These are phyloP conservation scores for Alternaria burnsii DNA, from an alignment of 2,329 filamentous ascomycete species.

Conservation along the genomic window DNA sequence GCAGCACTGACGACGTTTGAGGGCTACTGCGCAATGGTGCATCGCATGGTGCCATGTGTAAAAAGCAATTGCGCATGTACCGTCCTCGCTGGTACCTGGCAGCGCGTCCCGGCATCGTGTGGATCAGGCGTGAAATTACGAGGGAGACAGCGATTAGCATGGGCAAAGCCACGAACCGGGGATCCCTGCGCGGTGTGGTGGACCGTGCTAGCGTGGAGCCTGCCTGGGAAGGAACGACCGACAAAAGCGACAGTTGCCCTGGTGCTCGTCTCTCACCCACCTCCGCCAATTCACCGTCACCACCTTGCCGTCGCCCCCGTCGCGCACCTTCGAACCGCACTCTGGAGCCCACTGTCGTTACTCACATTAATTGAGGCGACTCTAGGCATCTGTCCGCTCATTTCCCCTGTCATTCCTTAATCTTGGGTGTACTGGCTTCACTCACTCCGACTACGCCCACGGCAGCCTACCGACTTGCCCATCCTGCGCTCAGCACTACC, in stretches of 20 bases:
- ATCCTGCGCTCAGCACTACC: conserved; percentile 14
- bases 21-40: not conserved
- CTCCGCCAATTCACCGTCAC: conserved; percentile 33
- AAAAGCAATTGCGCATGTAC: not conserved
- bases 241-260: conserved; percentile 34
- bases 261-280: conserved; percentile 30
- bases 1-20: not conserved
- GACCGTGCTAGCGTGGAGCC: conserved; percentile 12
- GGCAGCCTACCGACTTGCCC: conserved; percentile 21
- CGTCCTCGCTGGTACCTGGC: conserved; percentile 9
- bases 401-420: conserved; percentile 51
- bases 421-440: conserved; percentile 50
- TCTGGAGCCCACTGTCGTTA: conserved; percentile 47
- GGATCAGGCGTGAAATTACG: conserved; percentile 21
- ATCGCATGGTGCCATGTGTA: not conserved
- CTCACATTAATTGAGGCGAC: conserved; percentile 38
- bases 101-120: conserved; percentile 13
- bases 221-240: conserved; percentile 25
- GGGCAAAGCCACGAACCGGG: conserved; percentile 15
- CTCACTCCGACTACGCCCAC: conserved; percentile 31
- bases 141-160: conserved; percentile 20
- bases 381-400: conserved; percentile 50
- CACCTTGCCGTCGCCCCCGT: conserved; percentile 29
- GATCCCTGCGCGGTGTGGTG: conserved; percentile 15
- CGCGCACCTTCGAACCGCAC: conserved; percentile 22